Conservation (phyloP, 345 rosid genomes). For the Populus tremula region DNA sequence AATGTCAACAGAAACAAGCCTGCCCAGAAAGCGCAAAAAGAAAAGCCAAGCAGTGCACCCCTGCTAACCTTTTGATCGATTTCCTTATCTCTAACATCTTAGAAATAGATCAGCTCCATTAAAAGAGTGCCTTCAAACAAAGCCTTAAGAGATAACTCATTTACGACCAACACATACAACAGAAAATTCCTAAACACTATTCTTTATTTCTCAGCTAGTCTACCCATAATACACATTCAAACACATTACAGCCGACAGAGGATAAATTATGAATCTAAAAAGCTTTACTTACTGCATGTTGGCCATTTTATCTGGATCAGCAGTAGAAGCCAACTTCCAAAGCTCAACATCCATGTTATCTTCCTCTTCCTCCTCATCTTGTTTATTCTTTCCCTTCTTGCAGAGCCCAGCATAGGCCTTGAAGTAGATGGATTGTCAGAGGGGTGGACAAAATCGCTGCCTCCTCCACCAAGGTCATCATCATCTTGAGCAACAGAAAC, state of each 20-base stretch:
- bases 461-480: not conserved
- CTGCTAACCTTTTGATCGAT: not conserved
- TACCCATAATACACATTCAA: not conserved
- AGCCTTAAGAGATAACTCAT: not conserved
- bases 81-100: not conserved
- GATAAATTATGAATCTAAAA: not conserved
- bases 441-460: not conserved
- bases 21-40: not conserved
- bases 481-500: not conserved
- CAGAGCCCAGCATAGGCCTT: slow-evolving; percentile 8
- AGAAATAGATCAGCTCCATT: not conserved
- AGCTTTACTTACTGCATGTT: slow-evolving; percentile 78
- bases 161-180: not conserved
- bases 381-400: slow-evolving; percentile 45
- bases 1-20: not conserved
- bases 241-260: not conserved
- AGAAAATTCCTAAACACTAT: not conserved
- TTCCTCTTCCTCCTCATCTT: slow-evolving; percentile 79
- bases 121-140: not conserved
- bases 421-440: slow-evolving; percentile 22
- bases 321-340: slow-evolving; percentile 59
- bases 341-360: slow-evolving; percentile 89
- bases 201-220: not conserved
- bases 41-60: not conserved
- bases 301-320: slow-evolving; percentile 80